Conservation (phyloP, 2,329 filamentous ascomycete genomes). For the Berkeleyomyces rouxiae region DNA sequence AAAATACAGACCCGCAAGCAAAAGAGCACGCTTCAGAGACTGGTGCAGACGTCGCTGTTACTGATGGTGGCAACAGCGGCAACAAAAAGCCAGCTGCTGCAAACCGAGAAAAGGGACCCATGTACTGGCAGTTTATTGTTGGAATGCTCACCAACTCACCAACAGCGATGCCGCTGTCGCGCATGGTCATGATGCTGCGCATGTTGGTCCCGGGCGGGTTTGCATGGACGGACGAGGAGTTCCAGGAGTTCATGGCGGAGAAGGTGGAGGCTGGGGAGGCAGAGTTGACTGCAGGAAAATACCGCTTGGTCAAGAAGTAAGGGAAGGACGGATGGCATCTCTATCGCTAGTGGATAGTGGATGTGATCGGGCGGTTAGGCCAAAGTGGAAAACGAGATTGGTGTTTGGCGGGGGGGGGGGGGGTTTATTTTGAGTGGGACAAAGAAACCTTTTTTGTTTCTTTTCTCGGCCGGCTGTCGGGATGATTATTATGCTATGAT, state of each 20-base stretch:
- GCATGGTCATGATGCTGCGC: slow-evolving; percentile 89
- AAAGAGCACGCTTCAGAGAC: slow-evolving; percentile 1
- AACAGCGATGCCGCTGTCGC: slow-evolving; percentile 56
- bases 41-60: neutral
- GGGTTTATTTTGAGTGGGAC: neutral
- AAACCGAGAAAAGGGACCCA: slow-evolving; percentile 40
- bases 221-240: slow-evolving; percentile 74
- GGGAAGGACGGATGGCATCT: neutral
- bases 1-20: slow-evolving; percentile 1
- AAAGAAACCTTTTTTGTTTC: neutral
- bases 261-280: slow-evolving; percentile 60
- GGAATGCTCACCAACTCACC: slow-evolving; percentile 91
- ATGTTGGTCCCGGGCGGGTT: slow-evolving; percentile 82
- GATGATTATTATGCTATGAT: neutral
- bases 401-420: neutral
- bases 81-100: slow-evolving; percentile 30
- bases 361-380: neutral
- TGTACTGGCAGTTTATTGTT: slow-evolving; percentile 85
- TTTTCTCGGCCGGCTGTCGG: neutral
- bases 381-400: neutral
- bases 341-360: neutral
- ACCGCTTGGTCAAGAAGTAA: slow-evolving; percentile 46
- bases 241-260: slow-evolving; percentile 60
- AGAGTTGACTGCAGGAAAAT: slow-evolving; percentile 54
- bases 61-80: slow-evolving; percentile 17